A percentile compares a stretch with the other conserved stretches of the same genome.
phyloP scores from a whole-genome alignment of 2,329 filamentous ascomycete genomes.

The Davidsoniella virescens region DNA sequence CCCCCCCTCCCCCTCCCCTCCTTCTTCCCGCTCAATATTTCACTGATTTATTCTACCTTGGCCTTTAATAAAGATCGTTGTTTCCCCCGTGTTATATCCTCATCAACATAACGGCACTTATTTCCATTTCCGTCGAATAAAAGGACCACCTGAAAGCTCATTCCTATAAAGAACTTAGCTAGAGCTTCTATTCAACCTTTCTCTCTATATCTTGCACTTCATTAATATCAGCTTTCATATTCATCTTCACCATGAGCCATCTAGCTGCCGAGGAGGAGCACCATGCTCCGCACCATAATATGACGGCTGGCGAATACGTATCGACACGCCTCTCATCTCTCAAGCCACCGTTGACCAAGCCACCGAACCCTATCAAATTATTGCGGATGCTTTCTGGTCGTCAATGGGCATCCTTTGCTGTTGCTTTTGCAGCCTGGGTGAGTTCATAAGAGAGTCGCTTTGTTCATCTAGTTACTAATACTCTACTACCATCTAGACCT shows the following conservation, averaged over 20 bases:
- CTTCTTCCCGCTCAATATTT: too few species aligned
- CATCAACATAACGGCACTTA: too few species aligned
- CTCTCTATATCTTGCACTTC: too few species aligned
- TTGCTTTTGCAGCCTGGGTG: constrained; percentile 42
- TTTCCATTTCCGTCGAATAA: too few species aligned
- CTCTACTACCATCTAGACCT: constrained; percentile 47
- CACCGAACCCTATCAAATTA: constrained; percentile 36
- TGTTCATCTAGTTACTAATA: neutral
- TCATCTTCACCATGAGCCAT: neutral
- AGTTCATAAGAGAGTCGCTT: constrained; percentile 13
- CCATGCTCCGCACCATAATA: constrained; percentile 27
- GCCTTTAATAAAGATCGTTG: too few species aligned
- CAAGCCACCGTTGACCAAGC: constrained; percentile 38
- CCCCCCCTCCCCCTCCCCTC: too few species aligned
- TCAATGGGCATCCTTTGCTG: constrained; percentile 39
- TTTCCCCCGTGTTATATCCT: too few species aligned
- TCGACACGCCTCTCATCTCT: constrained; percentile 38
- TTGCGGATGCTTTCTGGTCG: constrained; percentile 31
- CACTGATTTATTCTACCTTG: too few species aligned
- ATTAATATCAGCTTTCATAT: too few species aligned
- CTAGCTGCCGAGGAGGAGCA: neutral
- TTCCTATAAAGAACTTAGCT: too few species aligned
- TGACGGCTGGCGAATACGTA: constrained; percentile 22
- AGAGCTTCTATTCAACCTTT: too few species aligned
- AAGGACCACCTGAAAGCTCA: too few species aligned